Conservation (phyloP, 306 rosid genomes). For the Boehmeria nivea region DNA sequence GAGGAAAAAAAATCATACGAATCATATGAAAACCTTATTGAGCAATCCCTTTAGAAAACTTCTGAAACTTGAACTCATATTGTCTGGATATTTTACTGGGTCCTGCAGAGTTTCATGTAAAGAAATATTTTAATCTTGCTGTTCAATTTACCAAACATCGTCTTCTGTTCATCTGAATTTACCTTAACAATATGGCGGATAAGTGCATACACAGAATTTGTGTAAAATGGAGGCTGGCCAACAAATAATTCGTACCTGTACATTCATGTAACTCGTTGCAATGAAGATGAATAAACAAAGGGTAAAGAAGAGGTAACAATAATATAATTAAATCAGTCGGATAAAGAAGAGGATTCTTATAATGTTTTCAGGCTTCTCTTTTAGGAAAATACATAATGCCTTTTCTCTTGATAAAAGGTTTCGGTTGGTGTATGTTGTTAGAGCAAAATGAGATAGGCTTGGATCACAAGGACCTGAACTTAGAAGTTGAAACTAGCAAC, state of each 20-base stretch:
- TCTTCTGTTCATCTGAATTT: slow-evolving; percentile 14
- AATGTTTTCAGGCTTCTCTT: background rate
- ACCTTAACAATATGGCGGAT: slow-evolving; percentile 96
- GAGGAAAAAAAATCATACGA: slow-evolving; percentile 7
- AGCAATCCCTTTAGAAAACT: slow-evolving; percentile 90
- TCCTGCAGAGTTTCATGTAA: slow-evolving; percentile 51
- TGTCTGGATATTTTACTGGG: slow-evolving; percentile 94
- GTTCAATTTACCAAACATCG: slow-evolving; percentile 12
- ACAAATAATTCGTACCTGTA: slow-evolving; percentile 94
- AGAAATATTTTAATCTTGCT: slow-evolving; percentile 19
- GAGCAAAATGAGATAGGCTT: background rate
- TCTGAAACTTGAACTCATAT: slow-evolving; percentile 73
- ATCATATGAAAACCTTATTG: slow-evolving; percentile 64
- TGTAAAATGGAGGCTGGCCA: slow-evolving; percentile 98
- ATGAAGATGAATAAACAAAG: slow-evolving; percentile 9
- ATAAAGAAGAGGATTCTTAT: no score
- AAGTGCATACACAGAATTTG: slow-evolving; percentile 93
- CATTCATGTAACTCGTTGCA: slow-evolving; percentile 16
- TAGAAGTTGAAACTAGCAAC: no score
- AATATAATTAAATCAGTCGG: no score
- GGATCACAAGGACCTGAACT: background rate
- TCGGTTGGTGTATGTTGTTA: background rate
- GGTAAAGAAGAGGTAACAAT: background rate
- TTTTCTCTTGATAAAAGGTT: background rate
- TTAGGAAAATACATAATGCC: background rate